Conservation (phyloP, 768 basidiomycete genomes). For the Lactarius akahatsu region DNA sequence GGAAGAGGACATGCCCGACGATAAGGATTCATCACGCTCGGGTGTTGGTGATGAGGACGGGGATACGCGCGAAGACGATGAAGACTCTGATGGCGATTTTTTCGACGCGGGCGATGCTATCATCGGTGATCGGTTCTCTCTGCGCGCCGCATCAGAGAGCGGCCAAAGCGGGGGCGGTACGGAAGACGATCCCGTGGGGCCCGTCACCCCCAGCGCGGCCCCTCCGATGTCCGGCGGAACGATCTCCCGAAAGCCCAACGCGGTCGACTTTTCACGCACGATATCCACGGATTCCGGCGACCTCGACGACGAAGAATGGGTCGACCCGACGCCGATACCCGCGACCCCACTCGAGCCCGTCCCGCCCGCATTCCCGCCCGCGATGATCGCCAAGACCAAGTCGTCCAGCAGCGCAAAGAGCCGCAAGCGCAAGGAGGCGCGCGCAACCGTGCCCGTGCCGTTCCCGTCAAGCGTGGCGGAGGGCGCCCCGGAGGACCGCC, state of each 20-base stretch:
- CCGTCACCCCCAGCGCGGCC: slow-evolving; percentile 64
- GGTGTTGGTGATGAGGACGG: slow-evolving; percentile 7
- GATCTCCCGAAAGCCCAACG: slow-evolving; percentile 34
- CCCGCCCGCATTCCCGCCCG: slow-evolving; percentile 12
- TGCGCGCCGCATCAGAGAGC: slow-evolving; percentile 37
- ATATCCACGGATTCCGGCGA: slow-evolving; percentile 41
- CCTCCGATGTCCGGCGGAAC: slow-evolving; percentile 26
- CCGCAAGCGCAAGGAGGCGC: slow-evolving; percentile 41
- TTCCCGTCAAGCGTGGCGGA: slow-evolving; percentile 27
- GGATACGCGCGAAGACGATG: slow-evolving; percentile 36
- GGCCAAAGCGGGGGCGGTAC: slow-evolving; percentile 59
- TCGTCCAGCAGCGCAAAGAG: slow-evolving; percentile 38
- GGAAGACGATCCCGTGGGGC: slow-evolving; percentile 70
- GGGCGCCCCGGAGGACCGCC: slow-evolving; percentile 16
- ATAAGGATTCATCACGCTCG: slow-evolving; percentile 34
- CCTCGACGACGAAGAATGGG: slow-evolving; percentile 56
- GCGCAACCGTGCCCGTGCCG: slow-evolving; percentile 30
- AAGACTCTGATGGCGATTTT: slow-evolving; percentile 47
- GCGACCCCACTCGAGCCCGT: slow-evolving; percentile 20
- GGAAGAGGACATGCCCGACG: slow-evolving; percentile 55
- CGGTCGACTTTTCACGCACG: slow-evolving; percentile 36
- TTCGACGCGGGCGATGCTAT: slow-evolving; percentile 46
- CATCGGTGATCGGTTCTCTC: slow-evolving; percentile 45
- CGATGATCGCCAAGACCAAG: slow-evolving; percentile 26
- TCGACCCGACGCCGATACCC: slow-evolving; percentile 59